Evolutionary conservation across 1,284 basidiomycete genomes (phyloP), one percentile per base, ranked within the genome.

Genomic region (Austroboletus novae-zelandiae): DNA sequence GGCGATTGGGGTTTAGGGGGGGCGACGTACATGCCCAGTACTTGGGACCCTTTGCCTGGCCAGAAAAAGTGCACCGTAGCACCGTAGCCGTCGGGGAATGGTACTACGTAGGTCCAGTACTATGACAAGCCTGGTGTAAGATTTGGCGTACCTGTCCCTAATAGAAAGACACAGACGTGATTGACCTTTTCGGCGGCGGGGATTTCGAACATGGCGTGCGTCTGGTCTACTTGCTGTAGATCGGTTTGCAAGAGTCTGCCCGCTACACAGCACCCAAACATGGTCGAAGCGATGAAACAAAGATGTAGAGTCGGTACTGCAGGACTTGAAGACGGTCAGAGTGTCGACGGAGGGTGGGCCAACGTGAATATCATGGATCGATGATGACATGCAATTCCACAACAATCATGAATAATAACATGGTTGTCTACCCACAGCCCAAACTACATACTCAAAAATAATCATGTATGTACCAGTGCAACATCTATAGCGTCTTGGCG

Each of bases 41-140:
- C 69, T 63, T 93, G 89, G 61, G 93, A 95, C 4, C 91, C 92
- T 64, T 84, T 89, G 13, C 88, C 89, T 1, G 93, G 93, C 84
- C 89, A 93, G 61, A 86, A 85, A 63, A 96, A 88, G 68, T 96
- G 93, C 2, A 96, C 91, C 0, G 91, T 87, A 11, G 90, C 91
- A 29, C 88, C 94, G 65, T 86, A 95, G 5, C 92, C 91, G 25
- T 91, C 87, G 1, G 94, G 94, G 59, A 96, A 94, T 0, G 91
- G 85, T 0, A 91, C 90, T 81, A 43, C 4, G 29, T 27, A 5
- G 20, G 18, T 14, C 9, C 7, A 7, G 27, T 47, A 40, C 35
- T 45, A 18, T 39, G 20, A 23, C 20, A 5, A 23, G 20, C 20
- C 17, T 10, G 20, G 17, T 23, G 4, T 40, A 37, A 23, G 4